Percentiles rank a stretch among this genome's conserved stretches.
Evolutionary conservation across 73 alveolate species (phyloP).

Genomic region (Uronychia setigera): DNA sequence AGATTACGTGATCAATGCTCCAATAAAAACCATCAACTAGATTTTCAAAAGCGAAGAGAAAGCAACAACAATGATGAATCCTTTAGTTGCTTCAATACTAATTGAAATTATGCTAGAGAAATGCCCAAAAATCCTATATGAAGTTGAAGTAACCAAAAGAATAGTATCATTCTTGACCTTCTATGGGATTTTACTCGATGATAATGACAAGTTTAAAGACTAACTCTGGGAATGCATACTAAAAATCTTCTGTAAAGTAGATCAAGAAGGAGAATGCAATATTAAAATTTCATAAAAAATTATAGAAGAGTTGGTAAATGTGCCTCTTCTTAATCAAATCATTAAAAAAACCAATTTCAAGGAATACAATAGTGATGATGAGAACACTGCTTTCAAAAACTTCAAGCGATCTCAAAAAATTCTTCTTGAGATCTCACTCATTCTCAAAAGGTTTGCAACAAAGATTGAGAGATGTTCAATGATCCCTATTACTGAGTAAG

Average conservation of each 20-base stretch:
- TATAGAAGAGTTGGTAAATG: background rate
- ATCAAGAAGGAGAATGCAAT: background rate
- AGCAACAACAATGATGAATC: slow-evolving; percentile 47
- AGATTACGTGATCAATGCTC: background rate
- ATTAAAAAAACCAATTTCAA: too few relatives aligned
- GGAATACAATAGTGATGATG: background rate
- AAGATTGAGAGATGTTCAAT: background rate
- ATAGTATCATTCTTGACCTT: background rate
- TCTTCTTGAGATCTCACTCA: slow-evolving; percentile 9
- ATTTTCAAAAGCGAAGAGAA: slow-evolving; percentile 46
- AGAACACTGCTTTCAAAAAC: background rate
- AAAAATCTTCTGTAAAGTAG: slow-evolving; percentile 18
- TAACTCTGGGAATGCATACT: slow-evolving; percentile 21
- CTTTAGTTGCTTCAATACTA: background rate
- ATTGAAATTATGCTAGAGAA: background rate
- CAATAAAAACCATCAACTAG: slow-evolving; percentile 28
- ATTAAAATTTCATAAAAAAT: background rate
- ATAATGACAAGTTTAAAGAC: slow-evolving; percentile 27
- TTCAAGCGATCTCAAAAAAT: slow-evolving; percentile 7
- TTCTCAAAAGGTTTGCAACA: background rate
- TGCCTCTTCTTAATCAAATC: background rate
- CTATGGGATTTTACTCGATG: slow-evolving; percentile 11
- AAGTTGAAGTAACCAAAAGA: background rate
- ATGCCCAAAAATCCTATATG: slow-evolving; percentile 18
- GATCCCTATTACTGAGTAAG: background rate